Conservation (phyloP, 495 filamentous ascomycete genomes). For the Xylaria venustula region DNA sequence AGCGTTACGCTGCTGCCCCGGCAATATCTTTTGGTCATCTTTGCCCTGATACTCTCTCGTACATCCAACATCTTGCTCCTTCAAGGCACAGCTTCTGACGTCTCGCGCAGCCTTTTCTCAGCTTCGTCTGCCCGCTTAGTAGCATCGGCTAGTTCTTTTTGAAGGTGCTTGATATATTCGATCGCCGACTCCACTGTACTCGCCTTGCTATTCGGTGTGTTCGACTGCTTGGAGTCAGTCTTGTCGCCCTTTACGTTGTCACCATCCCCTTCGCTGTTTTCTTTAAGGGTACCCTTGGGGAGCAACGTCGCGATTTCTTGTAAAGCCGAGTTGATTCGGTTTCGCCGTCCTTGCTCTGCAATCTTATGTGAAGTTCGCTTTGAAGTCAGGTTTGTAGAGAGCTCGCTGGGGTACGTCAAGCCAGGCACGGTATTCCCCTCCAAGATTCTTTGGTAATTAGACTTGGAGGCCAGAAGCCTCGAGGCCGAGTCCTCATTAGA, state of each 20-base stretch:
- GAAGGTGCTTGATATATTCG: slow-evolving; percentile 85
- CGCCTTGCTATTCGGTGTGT: slow-evolving; percentile 77
- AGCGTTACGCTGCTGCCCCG: background rate
- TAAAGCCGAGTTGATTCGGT: slow-evolving; percentile 91
- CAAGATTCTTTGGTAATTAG: slow-evolving; percentile 96
- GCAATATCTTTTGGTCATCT: background rate
- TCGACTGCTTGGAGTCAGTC: slow-evolving; percentile 40
- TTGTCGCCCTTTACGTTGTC: slow-evolving; percentile 47
- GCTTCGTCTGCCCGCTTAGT: slow-evolving; percentile 63
- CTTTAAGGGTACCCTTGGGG: slow-evolving; percentile 50
- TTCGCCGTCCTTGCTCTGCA: slow-evolving; percentile 91
- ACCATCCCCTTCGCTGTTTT: slow-evolving; percentile 28
- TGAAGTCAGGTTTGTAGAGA: slow-evolving; percentile 89
- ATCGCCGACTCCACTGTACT: slow-evolving; percentile 95
- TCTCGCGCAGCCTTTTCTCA: slow-evolving; percentile 54
- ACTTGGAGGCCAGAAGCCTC: slow-evolving; percentile 85
- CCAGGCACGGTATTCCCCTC: slow-evolving; percentile 89
- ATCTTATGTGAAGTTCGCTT: slow-evolving; percentile 98
- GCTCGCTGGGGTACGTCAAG: slow-evolving; percentile 83
- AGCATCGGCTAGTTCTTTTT: slow-evolving; percentile 69
- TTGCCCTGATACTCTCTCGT: background rate
- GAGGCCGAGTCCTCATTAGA: slow-evolving; percentile 69
- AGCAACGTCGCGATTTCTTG: slow-evolving; percentile 87
- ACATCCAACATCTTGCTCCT: background rate
- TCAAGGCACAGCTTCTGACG: background rate